Evolutionary conservation across 257 asterid genomes (phyloP).

Genomic region (Solanum rostratum): DNA sequence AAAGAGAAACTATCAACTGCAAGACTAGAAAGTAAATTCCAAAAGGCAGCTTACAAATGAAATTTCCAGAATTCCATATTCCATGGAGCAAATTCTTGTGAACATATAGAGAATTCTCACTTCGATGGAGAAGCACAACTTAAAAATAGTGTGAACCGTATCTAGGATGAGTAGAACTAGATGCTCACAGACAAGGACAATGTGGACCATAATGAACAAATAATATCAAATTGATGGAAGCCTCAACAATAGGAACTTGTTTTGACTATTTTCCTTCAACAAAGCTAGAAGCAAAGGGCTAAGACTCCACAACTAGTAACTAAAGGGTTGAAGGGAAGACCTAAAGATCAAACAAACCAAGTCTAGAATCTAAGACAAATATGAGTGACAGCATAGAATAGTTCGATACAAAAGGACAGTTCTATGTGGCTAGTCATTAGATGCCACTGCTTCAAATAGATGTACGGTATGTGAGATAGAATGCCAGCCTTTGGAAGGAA

Average conservation of each 20-base stretch:
- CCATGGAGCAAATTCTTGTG: neutral
- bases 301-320: neutral
- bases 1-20: neutral
- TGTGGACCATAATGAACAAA: neutral
- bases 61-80: neutral
- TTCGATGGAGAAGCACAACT: neutral
- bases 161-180: neutral
- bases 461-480: neutral
- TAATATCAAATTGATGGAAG: neutral
- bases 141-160: neutral
- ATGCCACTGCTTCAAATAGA: neutral
- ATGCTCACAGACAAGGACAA: neutral
- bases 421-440: neutral
- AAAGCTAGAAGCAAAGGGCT: neutral
- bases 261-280: neutral
- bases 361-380: neutral
- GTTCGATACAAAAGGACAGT: constrained; percentile 1
- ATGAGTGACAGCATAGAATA: constrained; percentile 65
- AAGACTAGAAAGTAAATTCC: neutral
- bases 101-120: neutral
- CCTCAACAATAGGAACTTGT: neutral
- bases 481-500: neutral
- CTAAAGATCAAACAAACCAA: neutral
- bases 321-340: neutral
- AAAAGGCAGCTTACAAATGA: neutral